Evolutionary conservation across 768 basidiomycete genomes (phyloP).

Genomic region (Agaricus bisporus): DNA sequence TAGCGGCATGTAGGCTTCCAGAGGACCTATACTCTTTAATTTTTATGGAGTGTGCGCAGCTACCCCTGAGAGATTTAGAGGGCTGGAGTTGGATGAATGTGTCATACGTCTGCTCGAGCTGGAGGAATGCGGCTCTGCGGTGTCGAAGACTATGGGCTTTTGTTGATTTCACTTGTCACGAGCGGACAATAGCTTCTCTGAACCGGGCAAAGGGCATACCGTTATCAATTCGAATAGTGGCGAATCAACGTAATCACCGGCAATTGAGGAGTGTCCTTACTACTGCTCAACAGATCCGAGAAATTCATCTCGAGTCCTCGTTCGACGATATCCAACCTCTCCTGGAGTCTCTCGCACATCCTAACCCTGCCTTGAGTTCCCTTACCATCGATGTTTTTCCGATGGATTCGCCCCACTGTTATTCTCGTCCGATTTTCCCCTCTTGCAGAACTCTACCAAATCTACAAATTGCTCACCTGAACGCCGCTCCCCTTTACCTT

Average conservation of each 20-base stretch:
- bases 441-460: constrained; percentile 23
- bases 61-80: constrained; percentile 9
- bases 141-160: constrained; percentile 28
- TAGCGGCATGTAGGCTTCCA: constrained; percentile 20
- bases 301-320: constrained; percentile 29
- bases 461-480: constrained; percentile 29
- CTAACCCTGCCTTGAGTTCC: constrained; percentile 28
- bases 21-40: constrained; percentile 23
- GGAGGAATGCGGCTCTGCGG: constrained; percentile 28
- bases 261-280: constrained; percentile 20
- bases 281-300: constrained; percentile 28
- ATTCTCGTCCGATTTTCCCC: constrained; percentile 20
- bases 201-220: constrained; percentile 26
- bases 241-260: constrained; percentile 23
- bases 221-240: constrained; percentile 24
- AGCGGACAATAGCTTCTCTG: constrained; percentile 25
- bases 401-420: neutral
- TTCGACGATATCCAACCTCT: constrained; percentile 27
- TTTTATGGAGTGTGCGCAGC: constrained; percentile 22
- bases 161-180: constrained; percentile 33
- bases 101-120: constrained; percentile 30
- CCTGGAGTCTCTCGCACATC: constrained; percentile 26
- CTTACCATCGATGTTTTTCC: constrained; percentile 24
- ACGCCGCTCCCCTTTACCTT: constrained; percentile 30
- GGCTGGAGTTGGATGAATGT: constrained; percentile 30